phyloP scores from a whole-genome alignment of 768 basidiomycete species.

The Sistotremastrum niveocremeum region DNA sequence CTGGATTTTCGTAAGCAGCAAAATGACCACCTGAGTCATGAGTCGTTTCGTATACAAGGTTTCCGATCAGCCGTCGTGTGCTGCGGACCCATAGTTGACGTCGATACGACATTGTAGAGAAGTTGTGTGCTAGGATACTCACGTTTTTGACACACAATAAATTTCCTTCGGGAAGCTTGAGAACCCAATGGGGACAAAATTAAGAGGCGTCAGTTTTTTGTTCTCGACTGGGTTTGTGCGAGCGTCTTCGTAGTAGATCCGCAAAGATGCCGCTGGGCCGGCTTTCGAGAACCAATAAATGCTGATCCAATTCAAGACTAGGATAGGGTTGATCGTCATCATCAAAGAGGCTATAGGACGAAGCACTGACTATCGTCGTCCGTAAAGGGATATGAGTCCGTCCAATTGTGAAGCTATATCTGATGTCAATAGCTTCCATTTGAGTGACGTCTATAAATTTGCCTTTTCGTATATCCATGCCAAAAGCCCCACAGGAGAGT shows the following conservation, averaged over 20 bases:
- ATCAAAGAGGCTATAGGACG: neutral
- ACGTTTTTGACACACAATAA: neutral
- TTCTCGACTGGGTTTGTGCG: neutral
- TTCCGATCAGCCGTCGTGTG: neutral
- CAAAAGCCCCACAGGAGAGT: constrained; percentile 3
- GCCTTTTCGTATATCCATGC: constrained; percentile 3
- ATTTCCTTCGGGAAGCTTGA: constrained; percentile 5
- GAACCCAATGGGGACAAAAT: neutral
- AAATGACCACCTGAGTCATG: constrained; percentile 3
- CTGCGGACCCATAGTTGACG: too few relatives aligned
- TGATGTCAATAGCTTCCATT: too few relatives aligned
- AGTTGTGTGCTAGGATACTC: neutral
- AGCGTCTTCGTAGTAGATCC: constrained; percentile 4
- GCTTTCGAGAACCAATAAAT: constrained; percentile 4
- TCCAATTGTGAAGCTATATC: neutral
- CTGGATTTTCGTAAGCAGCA: constrained; percentile 3
- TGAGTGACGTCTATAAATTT: too few relatives aligned
- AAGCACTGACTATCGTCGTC: constrained; percentile 1
- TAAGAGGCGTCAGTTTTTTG: neutral
- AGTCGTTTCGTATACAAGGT: neutral
- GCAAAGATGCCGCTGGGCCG: constrained; percentile 3
- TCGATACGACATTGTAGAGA: neutral
- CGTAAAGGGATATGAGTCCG: constrained; percentile 3
- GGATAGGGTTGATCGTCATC: neutral
- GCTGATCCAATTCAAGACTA: constrained; percentile 3